A percentile compares a stretch with the other conserved stretches of the same genome.
These are phyloP conservation scores for Asterella californica DNA, from an alignment of 225 moss, liverwort and hornwort species.

Conservation along the genomic window DNA sequence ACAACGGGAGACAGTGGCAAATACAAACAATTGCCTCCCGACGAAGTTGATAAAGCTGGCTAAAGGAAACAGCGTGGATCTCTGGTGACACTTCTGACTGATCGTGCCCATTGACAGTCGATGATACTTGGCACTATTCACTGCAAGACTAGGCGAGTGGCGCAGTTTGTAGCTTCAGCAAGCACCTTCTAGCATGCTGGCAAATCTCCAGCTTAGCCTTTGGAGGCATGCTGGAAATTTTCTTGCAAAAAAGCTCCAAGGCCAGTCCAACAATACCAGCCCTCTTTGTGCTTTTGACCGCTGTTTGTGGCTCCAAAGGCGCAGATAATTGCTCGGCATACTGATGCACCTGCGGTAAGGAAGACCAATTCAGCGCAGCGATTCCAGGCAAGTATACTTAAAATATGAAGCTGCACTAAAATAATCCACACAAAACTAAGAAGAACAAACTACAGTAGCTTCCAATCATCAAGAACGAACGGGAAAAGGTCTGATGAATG, in stretches of 20 bases:
- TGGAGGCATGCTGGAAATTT: slow-evolving; percentile 65
- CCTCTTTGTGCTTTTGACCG: slow-evolving; percentile 88
- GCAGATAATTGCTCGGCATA: slow-evolving; percentile 50
- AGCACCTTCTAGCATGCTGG: slow-evolving; percentile 71
- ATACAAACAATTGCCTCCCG: background rate
- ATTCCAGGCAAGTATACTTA: background rate
- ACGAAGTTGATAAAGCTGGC: background rate
- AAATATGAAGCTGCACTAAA: background rate
- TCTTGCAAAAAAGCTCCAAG: slow-evolving; percentile 73
- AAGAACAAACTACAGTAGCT: background rate
- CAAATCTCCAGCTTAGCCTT: slow-evolving; percentile 92
- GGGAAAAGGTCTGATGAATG: background rate
- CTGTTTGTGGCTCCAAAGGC: slow-evolving; percentile 84
- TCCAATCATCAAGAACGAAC: background rate
- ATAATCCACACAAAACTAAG: background rate
- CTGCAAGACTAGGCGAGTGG: background rate
- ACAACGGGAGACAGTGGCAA: background rate
- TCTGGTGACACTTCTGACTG: background rate
- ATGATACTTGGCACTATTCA: background rate
- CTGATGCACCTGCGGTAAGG: slow-evolving; percentile 33
- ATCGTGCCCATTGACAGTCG: background rate
- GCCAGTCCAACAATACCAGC: slow-evolving; percentile 82
- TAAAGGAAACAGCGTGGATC: background rate
- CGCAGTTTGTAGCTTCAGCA: background rate
- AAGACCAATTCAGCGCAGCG: background rate